Percentiles rank a stretch among this genome's conserved stretches.
phyloP scores from a whole-genome alignment of 2,329 filamentous ascomycete genomes.

The Neophaeococcomyces mojaviensis region DNA sequence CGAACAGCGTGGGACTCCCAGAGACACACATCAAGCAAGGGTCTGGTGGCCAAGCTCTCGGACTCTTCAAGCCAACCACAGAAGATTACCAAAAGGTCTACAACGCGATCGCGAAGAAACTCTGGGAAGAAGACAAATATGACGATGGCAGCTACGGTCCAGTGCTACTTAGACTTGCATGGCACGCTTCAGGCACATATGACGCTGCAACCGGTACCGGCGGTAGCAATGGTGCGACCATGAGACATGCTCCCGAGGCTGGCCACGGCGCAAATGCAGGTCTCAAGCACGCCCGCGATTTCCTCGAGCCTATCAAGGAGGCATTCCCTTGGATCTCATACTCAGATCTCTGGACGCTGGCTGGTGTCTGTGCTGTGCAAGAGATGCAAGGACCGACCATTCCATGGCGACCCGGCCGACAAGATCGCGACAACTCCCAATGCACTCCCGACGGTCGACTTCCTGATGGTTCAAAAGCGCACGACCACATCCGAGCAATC shows the following conservation, averaged over 20 bases:
- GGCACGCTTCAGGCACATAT: conserved; percentile 90
- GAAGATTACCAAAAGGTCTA: conserved; percentile 95
- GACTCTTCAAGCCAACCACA: conserved; percentile 64
- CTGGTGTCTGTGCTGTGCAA: conserved; percentile 76
- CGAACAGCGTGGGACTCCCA: conserved; percentile 37
- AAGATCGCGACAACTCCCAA: conserved; percentile 68
- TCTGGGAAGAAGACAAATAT: conserved; percentile 90
- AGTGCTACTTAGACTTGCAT: conserved; percentile 80
- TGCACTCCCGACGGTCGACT: conserved; percentile 93
- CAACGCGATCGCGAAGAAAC: conserved; percentile 67
- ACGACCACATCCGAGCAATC: conserved; percentile 78
- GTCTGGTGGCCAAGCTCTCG: conserved; percentile 34
- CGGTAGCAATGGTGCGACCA: conserved; percentile 92
- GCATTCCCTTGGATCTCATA: conserved; percentile 94
- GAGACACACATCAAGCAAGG: conserved; percentile 37
- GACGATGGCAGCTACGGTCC: conserved; percentile 95
- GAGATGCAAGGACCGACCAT: conserved; percentile 88
- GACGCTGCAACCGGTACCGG: conserved; percentile 82
- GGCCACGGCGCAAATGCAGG: conserved; percentile 93
- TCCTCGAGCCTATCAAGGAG: conserved; percentile 83
- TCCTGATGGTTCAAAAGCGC: conserved; percentile 70
- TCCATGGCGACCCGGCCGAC: conserved; percentile 79
- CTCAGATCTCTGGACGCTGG: conserved; percentile 94
- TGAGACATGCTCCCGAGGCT: conserved; percentile 85
- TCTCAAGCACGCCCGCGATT: conserved; percentile 76